phyloP scores from a whole-genome alignment of 1,284 basidiomycete genomes.

The Boletus mariae region DNA sequence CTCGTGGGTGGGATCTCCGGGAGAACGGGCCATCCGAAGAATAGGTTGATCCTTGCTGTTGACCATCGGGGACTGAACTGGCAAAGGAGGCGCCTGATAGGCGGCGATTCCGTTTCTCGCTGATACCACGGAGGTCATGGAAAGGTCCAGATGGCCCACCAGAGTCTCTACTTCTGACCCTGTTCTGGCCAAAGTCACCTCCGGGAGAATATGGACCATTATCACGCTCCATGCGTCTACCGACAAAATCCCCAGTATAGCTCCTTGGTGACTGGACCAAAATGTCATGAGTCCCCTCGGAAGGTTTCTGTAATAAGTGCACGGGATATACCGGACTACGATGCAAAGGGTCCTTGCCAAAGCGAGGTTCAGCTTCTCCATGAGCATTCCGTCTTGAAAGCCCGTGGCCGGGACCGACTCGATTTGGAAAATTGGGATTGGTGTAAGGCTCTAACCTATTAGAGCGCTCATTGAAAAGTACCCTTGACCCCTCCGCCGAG shows the following conservation, averaged over 20 bases:
- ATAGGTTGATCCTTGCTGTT: constrained; percentile 21
- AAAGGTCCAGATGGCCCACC: constrained; percentile 9
- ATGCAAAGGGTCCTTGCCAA: constrained; percentile 44
- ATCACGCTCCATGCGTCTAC: constrained; percentile 24
- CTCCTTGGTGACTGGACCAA: constrained; percentile 18
- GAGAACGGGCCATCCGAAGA: constrained; percentile 24
- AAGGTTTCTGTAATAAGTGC: constrained; percentile 50
- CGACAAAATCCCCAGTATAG: constrained; percentile 16
- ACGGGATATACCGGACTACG: constrained; percentile 40
- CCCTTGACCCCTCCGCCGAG: constrained; percentile 54
- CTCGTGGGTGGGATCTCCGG: constrained; percentile 24
- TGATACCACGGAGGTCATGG: constrained; percentile 17
- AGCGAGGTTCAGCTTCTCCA: constrained; percentile 46
- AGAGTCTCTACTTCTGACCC: constrained; percentile 18
- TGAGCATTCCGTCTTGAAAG: constrained; percentile 42
- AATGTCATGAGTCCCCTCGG: constrained; percentile 16
- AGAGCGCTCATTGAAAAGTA: constrained; percentile 87
- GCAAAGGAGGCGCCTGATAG: constrained; percentile 28
- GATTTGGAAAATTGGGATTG: constrained; percentile 36
- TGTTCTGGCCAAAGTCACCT: constrained; percentile 22
- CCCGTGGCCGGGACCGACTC: constrained; percentile 33
- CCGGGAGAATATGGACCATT: constrained; percentile 5
- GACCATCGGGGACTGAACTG: constrained; percentile 26
- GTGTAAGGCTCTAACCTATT: constrained; percentile 79
- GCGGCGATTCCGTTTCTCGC: constrained; percentile 27